A percentile compares a stretch with the other conserved stretches of the same genome.
These are phyloP conservation scores for Hylodesmum podocarpum DNA, from an alignment of 306 rosid species.

Conservation along the genomic window DNA sequence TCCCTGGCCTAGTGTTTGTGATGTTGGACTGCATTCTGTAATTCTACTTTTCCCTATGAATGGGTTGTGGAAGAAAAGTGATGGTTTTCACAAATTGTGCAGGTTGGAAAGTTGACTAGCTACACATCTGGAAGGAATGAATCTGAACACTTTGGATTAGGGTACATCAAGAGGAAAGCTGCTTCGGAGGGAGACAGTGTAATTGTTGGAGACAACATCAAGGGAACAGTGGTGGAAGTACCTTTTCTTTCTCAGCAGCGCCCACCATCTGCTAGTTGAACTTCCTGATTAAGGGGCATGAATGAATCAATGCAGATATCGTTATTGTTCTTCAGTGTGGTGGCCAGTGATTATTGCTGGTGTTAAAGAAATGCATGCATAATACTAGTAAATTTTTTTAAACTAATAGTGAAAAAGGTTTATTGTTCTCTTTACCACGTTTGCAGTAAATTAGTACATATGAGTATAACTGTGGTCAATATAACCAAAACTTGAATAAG, in stretches of 20 bases:
- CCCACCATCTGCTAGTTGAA: conserved; percentile 46
- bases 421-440: not conserved
- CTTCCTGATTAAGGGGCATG: conserved; percentile 33
- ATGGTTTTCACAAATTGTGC: conserved; percentile 31
- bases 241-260: conserved; percentile 76
- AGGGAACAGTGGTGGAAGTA: conserved; percentile 66
- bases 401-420: not conserved
- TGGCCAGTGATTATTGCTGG: not conserved
- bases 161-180: conserved; percentile 78
- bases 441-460: not conserved
- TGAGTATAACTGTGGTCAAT: not conserved
- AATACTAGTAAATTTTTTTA: not conserved
- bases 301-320: not conserved
- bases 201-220: conserved; percentile 58
- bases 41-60: not conserved
- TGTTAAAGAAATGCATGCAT: conserved; percentile 2
- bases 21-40: not conserved
- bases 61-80: conserved; percentile 15
- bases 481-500: conserved; percentile 46
- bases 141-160: conserved; percentile 71
- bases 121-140: conserved; percentile 70
- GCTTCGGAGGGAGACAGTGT: conserved; percentile 68
- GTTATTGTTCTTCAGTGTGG: not conserved
- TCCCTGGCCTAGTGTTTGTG: not conserved
- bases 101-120: conserved; percentile 93